Evolutionary conservation across 441 rosid genomes (phyloP), one percentile per base, ranked within the genome.

Genomic region (Eutrema salsugineum): DNA sequence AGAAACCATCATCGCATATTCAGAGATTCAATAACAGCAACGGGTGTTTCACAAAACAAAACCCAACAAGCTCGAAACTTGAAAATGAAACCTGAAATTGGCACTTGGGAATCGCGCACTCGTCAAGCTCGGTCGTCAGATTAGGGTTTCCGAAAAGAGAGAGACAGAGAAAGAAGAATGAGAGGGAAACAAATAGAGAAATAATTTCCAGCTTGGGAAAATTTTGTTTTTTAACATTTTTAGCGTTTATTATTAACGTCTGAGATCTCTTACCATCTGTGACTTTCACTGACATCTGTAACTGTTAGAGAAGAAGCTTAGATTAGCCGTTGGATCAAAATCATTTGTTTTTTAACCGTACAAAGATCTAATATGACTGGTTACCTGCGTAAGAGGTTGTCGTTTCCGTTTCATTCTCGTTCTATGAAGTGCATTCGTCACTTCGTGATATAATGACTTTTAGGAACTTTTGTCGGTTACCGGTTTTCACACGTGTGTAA

Each of bases 101-200:
- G 3, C 32, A 51, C 32, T 51, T 58, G 69, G 67, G 30, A 38
- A 64, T 64, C 47, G 42, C 17, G n/a, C 10, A 53, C 20, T 8
- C 39, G 15, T 7, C 38, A 55, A 35, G 4, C 7, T 58, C 47
- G 40, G 1, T 55, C 22, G 10, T 6, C 35, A 50, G 8, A 68
- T 69, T 75, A 46, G 79, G 59, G 74, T 62, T 75, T 62, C 53
- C 20, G 17, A 27, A 59, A 63, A 24, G 59, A 27, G 51, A 39
- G 62, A 51, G 16, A 66, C 33, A 36, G 33, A 49, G 68, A 50
- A 19, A 47, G 53, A 4, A 22, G 57, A 65, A 11, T 16, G 71
- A 66, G 71, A 54, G 71, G 63, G 71, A 12, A 67, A 40, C 51
- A 28, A 36, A 65, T 20, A 40, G 56, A 64, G 68, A 4, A 9